A percentile compares a stretch with the other conserved stretches of the same genome.
These are phyloP conservation scores for Mycena sp. DNA, from an alignment of 1,284 basidiomycete species.

Conservation along the genomic window DNA sequence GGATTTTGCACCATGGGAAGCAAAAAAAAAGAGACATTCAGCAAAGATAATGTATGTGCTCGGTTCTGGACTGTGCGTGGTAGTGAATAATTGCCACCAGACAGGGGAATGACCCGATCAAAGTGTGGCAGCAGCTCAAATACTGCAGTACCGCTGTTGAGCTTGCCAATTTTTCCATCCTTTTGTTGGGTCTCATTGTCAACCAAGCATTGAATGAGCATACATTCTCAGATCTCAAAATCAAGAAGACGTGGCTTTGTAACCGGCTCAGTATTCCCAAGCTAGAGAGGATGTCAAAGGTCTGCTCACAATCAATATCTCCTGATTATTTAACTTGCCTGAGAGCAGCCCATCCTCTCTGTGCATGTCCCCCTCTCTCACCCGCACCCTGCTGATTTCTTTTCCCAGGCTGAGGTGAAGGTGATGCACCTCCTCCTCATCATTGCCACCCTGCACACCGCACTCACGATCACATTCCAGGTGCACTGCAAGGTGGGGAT, in stretches of 20 bases:
- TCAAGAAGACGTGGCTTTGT: slow-evolving; percentile 17
- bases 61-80: no score
- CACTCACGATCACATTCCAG: no score
- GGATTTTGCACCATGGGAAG: not conserved
- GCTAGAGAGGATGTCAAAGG: slow-evolving; percentile 19
- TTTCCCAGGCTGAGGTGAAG: no score
- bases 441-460: no score
- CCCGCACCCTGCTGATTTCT: no score
- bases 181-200: not conserved
- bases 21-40: not conserved
- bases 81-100: no score
- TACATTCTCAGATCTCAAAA: slow-evolving; percentile 12
- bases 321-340: no score
- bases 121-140: not conserved
- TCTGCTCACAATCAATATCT: no score
- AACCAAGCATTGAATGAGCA: slow-evolving; percentile 16
- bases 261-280: slow-evolving; percentile 5
- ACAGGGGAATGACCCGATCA: no score
- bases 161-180: not conserved
- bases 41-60: not conserved
- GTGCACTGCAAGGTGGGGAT: no score
- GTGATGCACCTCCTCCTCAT: no score
- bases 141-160: not conserved
- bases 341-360: not conserved
- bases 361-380: not conserved